Base-by-base conservation (phyloP, 768 basidiomycete species). In the Serendipita sp. region DNA sequence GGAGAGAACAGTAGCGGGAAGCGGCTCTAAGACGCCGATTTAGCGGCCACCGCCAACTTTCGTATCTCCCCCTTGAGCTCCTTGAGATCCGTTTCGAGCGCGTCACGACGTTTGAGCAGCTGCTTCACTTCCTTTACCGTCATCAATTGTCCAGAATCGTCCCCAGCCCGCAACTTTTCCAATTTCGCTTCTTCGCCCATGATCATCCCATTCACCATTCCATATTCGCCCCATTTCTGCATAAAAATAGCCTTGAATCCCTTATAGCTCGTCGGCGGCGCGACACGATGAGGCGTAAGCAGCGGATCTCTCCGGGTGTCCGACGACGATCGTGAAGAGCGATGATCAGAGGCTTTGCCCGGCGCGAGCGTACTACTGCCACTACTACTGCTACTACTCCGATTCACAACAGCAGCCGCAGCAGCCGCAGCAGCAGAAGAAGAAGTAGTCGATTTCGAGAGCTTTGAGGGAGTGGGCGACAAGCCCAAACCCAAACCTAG, bases 141-240 rank as follows among this genome's bases (percentile, higher is more conserved):
- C 56, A 60, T 60, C 56, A 60, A 60, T 3, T n/a, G 16, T 3
- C 35, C 16, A 10, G 56, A 60, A 36, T 36, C 35, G 56, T 60
- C 56, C 8, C 56, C 56, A 15, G 35, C 56, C 23, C 28, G 10
- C 7, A 36, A 8, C 16, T 35, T 60, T n/a, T 30, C 56, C 16
- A 60, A 35, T n/a, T 60, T 60, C 7, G 56, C 56, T 35, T 60
- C 56, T 32, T 60, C 56, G 34, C 56, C 56, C 28, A 60, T 30
- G 8, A 60, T 32, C 3, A 60, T 35, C 10, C 23, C n/a, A 32
- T 16, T 23, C 35, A 60, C 10, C 28, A 60, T 60, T 7, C 35
- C 34, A 35, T 60, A 60, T 35, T 60, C 56, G 10, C 28, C 34
- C 56, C 23, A 36, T 36, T 60, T 60, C 35, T 60, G 56, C 56